Base-by-base conservation (phyloP, 2,329 filamentous ascomycete species). In the Diaporthe velutina region DNA sequence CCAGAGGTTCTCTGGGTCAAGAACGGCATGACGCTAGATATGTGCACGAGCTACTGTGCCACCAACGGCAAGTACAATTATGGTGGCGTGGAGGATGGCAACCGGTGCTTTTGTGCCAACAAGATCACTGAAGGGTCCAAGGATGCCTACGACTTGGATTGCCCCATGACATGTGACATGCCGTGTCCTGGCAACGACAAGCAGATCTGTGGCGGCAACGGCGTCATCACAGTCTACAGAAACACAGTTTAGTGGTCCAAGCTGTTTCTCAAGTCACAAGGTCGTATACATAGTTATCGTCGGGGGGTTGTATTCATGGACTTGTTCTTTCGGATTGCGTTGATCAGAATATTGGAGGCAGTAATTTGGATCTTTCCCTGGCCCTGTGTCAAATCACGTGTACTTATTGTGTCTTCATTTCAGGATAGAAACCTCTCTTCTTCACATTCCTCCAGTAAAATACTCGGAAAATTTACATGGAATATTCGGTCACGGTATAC, bases 91-190 rank as follows among this genome's bases (percentile, higher is more conserved):
- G 78, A 79, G 58, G 77, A 76, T 33, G 57, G 58, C 9, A 72
- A 73, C 17, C 74, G 79, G 66, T 79, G 77, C 73, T 78, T 75
- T 60, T 79, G 79, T 42, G 79, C 77, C 55, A 45, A 58, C n/a
- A 40, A 60, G 17, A 80, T 80, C 67, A 73, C 80, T 19, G 76
- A 79, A 48, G 66, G 77, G 30, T 64, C 73, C 2, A 77, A 79
- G 42, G 71, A 55, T n/a, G 25, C 79, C 7, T 81, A 83, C 61
- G 78, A 85, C 33, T 78, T 83, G 66, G 84, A 84, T 9, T 87
- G 86, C 78, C 78, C 77, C 64, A 81, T 82, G 78, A 76, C 81
- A 25, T 87, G 85, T 74, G 77, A 60, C 5, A 40, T 40, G 8
- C 57, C 35, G 2, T 60, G 57, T 40, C 35, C 35, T 40, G 57